These are phyloP conservation scores for Ceratocystis variospora DNA, from an alignment of 2,329 filamentous ascomycete species.

Conservation along the genomic window DNA sequence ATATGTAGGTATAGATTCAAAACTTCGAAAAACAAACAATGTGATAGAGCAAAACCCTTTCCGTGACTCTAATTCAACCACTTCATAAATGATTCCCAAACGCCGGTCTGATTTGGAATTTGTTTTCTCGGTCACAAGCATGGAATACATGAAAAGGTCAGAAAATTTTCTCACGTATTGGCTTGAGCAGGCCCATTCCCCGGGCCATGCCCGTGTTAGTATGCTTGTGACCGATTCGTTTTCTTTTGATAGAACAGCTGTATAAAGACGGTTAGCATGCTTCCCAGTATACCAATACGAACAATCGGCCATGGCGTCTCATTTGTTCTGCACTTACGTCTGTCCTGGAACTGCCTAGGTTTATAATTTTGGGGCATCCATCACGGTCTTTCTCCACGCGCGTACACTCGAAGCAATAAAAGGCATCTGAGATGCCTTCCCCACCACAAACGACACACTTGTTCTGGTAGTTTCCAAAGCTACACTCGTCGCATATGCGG, in stretches of 20 bases:
- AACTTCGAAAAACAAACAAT: background rate
- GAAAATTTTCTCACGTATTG: background rate
- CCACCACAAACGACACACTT: conserved; percentile 98
- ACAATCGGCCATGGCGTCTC: conserved; percentile 30
- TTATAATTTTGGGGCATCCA: conserved; percentile 98
- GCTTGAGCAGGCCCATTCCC: conserved; percentile 23
- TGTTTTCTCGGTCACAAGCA: conserved; percentile 13
- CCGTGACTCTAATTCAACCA: background rate
- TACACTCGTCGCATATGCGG: conserved; percentile 98
- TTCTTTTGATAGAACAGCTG: conserved; percentile 54
- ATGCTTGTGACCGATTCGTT: conserved; percentile 44
- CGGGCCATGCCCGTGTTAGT: conserved; percentile 38
- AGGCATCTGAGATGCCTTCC: conserved; percentile 94
- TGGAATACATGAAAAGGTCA: background rate
- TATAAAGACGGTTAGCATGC: conserved; percentile 23
- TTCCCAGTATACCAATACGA: conserved; percentile 8
- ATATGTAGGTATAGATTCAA: background rate
- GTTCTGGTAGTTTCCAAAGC: conserved; percentile 99
- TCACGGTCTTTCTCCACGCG: conserved; percentile 92
- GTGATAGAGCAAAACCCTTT: background rate
- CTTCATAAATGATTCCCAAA: conserved; percentile 6
- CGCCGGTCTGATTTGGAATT: conserved; percentile 5
- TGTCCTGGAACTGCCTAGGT: conserved; percentile 85
- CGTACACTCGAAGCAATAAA: conserved; percentile 99
- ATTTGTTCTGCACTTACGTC: conserved; percentile 46